These are phyloP conservation scores for Carex scoparia DNA, from an alignment of 176 grass and related monocot genomes.

Conservation along the genomic window DNA sequence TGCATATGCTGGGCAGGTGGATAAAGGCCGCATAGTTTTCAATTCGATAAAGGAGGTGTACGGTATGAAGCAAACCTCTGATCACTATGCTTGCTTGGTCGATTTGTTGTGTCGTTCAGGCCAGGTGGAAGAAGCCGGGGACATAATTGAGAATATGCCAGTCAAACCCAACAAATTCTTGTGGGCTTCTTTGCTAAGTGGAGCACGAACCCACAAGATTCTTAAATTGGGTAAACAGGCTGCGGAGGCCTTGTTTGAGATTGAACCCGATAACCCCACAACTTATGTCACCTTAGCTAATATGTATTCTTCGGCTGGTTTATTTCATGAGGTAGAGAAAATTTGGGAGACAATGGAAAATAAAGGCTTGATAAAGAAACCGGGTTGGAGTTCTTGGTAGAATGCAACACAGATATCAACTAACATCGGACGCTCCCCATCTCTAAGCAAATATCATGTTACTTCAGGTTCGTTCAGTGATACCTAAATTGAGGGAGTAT, in stretches of 20 bases:
- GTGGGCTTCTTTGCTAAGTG: slow-evolving; percentile 75
- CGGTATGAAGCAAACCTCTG: slow-evolving; percentile 41
- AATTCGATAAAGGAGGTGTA: slow-evolving; percentile 55
- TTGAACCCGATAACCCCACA: slow-evolving; percentile 75
- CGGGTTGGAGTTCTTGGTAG: slow-evolving; percentile 52
- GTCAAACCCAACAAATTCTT: slow-evolving; percentile 74
- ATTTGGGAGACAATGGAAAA: slow-evolving; percentile 54
- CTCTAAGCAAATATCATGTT: no score
- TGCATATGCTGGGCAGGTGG: slow-evolving; percentile 63
- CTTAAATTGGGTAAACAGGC: slow-evolving; percentile 43
- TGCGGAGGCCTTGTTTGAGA: slow-evolving; percentile 61
- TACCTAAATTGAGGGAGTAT: no score
- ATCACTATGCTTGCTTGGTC: slow-evolving; percentile 79
- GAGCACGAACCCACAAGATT: slow-evolving; percentile 65
- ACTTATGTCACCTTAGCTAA: slow-evolving; percentile 83
- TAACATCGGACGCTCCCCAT: no score
- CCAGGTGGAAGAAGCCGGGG: slow-evolving; percentile 50
- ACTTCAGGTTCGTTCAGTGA: no score
- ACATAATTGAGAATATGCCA: slow-evolving; percentile 50
- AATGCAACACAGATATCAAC: neutral
- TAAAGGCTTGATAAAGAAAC: slow-evolving; percentile 51
- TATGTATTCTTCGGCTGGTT: slow-evolving; percentile 49
- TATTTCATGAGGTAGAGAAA: slow-evolving; percentile 60
- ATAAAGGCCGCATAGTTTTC: slow-evolving; percentile 59
- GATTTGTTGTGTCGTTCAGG: slow-evolving; percentile 69